These are phyloP conservation scores for Pseudozyma hubeiensis DNA, from an alignment of 1,284 basidiomycete genomes.

Conservation along the genomic window DNA sequence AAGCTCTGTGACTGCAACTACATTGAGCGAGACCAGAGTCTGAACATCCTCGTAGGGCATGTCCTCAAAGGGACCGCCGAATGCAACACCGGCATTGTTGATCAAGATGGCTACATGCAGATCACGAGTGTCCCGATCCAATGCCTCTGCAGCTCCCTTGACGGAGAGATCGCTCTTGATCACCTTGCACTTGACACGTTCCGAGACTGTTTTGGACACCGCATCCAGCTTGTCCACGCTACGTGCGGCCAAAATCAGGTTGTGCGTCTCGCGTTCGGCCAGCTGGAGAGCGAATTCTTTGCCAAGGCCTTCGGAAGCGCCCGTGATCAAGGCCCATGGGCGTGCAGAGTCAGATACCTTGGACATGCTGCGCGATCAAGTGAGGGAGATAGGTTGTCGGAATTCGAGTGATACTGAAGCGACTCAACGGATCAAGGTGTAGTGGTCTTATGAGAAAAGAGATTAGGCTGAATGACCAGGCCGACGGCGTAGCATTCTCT, in stretches of 20 bases:
- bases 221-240: constrained; percentile 19
- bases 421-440: too few relatives aligned
- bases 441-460: too few relatives aligned
- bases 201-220: constrained; percentile 10
- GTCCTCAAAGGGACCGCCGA: constrained; percentile 27
- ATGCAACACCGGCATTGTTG: constrained; percentile 44
- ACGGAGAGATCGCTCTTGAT: constrained; percentile 27
- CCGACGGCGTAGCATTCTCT: too few relatives aligned
- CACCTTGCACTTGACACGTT: constrained; percentile 25
- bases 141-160: constrained; percentile 25
- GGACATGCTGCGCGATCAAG: constrained; percentile 1
- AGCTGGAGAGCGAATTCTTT: constrained; percentile 26
- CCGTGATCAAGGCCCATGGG: constrained; percentile 33
- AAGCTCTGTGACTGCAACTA: constrained; percentile 28
- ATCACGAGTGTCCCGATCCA: constrained; percentile 18
- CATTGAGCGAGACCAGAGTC: constrained; percentile 21
- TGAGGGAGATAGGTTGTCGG: too few relatives aligned
- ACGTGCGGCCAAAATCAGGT: constrained; percentile 25
- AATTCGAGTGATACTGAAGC: too few relatives aligned
- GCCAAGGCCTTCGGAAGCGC: constrained; percentile 32
- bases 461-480: too few relatives aligned
- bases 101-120: constrained; percentile 29
- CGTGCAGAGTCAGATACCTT: constrained; percentile 1
- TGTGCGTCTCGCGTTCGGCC: constrained; percentile 29
- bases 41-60: constrained; percentile 24